phyloP scores from a whole-genome alignment of 176 grass and related monocot genomes.

The Elymus sibiricus region DNA sequence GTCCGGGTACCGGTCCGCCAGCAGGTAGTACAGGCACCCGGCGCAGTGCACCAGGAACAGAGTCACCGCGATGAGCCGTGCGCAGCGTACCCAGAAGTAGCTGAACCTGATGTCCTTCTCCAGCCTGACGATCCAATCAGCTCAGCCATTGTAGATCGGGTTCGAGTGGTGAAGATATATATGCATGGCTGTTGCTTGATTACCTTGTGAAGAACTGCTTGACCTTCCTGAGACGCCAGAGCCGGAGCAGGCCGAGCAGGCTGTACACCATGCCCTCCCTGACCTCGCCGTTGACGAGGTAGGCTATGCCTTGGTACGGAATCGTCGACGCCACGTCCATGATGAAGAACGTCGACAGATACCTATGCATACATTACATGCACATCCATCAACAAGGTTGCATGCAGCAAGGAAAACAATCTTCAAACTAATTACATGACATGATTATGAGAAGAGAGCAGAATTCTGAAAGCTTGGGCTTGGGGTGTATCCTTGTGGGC shows the following conservation, averaged over 20 bases:
- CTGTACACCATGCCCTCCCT: conserved; percentile 53
- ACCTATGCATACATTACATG: conserved; percentile 22
- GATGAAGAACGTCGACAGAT: conserved; percentile 89
- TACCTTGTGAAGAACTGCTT: conserved; percentile 96
- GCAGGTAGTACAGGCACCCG: conserved; percentile 84
- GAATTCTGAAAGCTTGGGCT: too few species aligned
- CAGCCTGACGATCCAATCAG: conserved; percentile 34
- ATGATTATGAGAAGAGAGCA: too few species aligned
- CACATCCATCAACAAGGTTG: not conserved
- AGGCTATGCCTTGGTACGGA: conserved; percentile 73
- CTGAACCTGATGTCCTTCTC: conserved; percentile 99
- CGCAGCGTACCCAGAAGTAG: conserved; percentile 93
- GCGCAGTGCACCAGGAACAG: conserved; percentile 91
- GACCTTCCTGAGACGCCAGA: conserved; percentile 89
- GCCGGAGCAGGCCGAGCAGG: conserved; percentile 70
- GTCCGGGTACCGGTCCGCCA: conserved; percentile 79
- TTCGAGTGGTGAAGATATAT: too few species aligned
- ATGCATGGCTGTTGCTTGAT: not conserved
- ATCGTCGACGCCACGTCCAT: conserved; percentile 94
- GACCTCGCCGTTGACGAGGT: conserved; percentile 62
- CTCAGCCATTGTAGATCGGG: not conserved
- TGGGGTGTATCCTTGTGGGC: not conserved
- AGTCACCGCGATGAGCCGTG: conserved; percentile 64
- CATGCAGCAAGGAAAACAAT: too few species aligned
- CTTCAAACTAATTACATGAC: too few species aligned